Base-by-base conservation (phyloP, 1,139 yeast genomes). In the Lodderomyces parapsilosis region DNA sequence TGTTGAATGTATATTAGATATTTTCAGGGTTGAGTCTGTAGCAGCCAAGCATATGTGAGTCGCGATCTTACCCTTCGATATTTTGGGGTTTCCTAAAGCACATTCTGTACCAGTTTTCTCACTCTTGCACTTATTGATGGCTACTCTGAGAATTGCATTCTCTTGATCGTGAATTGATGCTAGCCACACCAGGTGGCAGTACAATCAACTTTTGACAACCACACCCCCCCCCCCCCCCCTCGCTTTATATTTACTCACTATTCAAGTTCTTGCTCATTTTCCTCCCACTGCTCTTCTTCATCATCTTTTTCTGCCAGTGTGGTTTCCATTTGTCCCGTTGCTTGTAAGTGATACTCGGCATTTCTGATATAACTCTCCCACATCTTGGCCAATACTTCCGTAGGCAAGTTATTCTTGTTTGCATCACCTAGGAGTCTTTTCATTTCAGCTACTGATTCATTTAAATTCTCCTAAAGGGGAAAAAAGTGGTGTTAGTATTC, bases 311-410 rank as follows among this genome's bases (percentile, higher is more conserved):
- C 31, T 5, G 31, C 17, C 8, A 17, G 20, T 2, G 18, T 41
- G 19, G 20, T 38, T 14, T 32, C 35, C 23, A 30, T 31, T 15
- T 80, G 80, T 2, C 83, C 84, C 13, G 93, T 86, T 10, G 87
- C 81, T 44, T 85, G 83, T 45, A 88, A 62, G 55, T 86, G 85
- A 63, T 83, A 86, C 52, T 81, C 81, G 3, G 86, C 81, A 55
- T 83, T 86, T 32, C 83, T 75, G 48, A 81, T 77, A 58, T 88
- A 89, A 55, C 81, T 84, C 44, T 83, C 88, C 89, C 95, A 87
- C 79, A 89, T 80, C 55, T 82, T 88, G 2, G 91, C 78, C 43
- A 87, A 77, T 35, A 86, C 70, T 52, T 86, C 95, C 6, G 85
- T 74, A 47, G 86, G 83, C 62, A 82, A 75, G 53, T 86, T 86